Conservation (phyloP, 2,329 filamentous ascomycete genomes). For the Coniochaeta sp. region DNA sequence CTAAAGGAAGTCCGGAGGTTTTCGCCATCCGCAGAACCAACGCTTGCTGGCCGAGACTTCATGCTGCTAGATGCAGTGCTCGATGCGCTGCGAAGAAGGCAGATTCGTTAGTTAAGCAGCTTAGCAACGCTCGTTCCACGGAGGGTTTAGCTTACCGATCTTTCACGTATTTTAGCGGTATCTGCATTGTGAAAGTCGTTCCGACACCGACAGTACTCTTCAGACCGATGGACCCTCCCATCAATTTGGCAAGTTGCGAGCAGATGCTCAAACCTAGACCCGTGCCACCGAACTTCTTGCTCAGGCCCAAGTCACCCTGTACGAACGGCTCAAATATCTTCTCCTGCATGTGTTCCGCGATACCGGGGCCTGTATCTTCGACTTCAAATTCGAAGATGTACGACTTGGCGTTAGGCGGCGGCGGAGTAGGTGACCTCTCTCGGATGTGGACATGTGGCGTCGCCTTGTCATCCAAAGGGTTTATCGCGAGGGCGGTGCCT, state of each 20-base stretch:
- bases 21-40: constrained; percentile 33
- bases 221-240: constrained; percentile 70
- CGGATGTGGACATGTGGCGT: constrained; percentile 37
- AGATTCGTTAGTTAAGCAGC: neutral
- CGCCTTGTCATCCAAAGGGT: constrained; percentile 51
- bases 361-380: constrained; percentile 80
- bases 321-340: constrained; percentile 92
- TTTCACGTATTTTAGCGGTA: constrained; percentile 70
- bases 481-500: constrained; percentile 53
- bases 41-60: constrained; percentile 39
- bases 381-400: constrained; percentile 82
- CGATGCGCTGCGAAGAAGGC: constrained; percentile 29
- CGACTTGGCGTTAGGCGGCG: constrained; percentile 55
- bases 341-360: constrained; percentile 67
- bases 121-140: neutral
- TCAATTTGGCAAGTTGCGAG: constrained; percentile 73
- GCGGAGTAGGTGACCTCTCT: constrained; percentile 51
- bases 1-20: constrained; percentile 17
- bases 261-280: constrained; percentile 85
- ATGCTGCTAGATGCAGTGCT: constrained; percentile 48
- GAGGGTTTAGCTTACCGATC: constrained; percentile 42
- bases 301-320: constrained; percentile 82
- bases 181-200: constrained; percentile 73
- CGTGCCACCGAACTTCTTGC: constrained; percentile 85
- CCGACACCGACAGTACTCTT: constrained; percentile 66